Evolutionary conservation across 2,329 filamentous ascomycete genomes (phyloP), one percentile per base, ranked within the genome.

Genomic region (Colletotrichum sp.): DNA sequence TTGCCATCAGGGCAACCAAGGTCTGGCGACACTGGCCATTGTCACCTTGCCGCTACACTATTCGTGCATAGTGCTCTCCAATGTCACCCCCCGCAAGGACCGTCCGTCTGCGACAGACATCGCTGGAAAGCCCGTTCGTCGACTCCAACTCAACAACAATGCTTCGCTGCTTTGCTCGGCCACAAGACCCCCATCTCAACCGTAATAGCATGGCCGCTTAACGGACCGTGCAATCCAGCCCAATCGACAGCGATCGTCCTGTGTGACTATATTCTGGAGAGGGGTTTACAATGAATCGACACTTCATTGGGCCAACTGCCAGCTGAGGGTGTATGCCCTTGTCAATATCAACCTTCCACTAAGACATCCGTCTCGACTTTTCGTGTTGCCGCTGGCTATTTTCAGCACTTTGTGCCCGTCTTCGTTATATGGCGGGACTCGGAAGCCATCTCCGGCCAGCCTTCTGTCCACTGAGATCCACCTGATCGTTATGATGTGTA

Each of bases 101-200:
- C 55, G 52, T 72, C 36, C 30, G 13, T 72, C 72, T 67, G 72
- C 61, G 68, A 75, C 61, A 72, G 24, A 61, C 36, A 24, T 60
- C 8, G 36, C 39, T 60, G 26, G 43, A 21, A 55, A 32, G 24
- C 57, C 57, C 16, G 39, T 57, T 43, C 57, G 66, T 64, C 59
- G 30, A 32, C 26, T 63, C 32, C 71, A 57, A 21, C 70, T 28
- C 43, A 48, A 32, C 59, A 61, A n/a, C 63, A 66, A 39, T 48
- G 21, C 63, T 66, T 21, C 34, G 28, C 8, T 64, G 21, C 34
- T 43, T 43, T 24, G 24, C 18, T 39, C 36, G 43, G 32, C 32
- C 32, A 43, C 30, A 34, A 59, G 32, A 60, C 21, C 66, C 32
- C 26, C 18, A 13, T 30, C 21, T 34, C 52, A 12, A 26, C 34